A percentile compares a stretch with the other conserved stretches of the same genome.
phyloP scores from a whole-genome alignment of 2,329 filamentous ascomycete genomes.

The Colletotrichum ledebouriae region DNA sequence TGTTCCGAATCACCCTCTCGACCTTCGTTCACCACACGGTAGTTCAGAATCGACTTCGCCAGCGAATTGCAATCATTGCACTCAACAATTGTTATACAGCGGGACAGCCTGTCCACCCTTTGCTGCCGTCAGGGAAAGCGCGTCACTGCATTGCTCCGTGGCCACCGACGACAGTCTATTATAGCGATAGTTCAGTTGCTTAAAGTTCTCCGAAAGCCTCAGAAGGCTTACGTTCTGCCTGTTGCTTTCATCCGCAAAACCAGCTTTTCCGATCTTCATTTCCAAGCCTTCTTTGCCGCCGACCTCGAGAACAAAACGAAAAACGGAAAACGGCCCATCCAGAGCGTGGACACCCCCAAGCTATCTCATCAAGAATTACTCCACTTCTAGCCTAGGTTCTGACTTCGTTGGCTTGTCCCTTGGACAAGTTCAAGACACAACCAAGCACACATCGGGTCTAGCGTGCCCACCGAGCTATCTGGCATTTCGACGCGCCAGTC shows the following conservation, averaged over 20 bases:
- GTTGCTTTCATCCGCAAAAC: conserved; percentile 35
- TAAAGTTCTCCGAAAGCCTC: neutral
- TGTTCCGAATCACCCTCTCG: conserved; percentile 34
- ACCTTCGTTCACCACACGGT: conserved; percentile 36
- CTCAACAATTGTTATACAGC: conserved; percentile 27
- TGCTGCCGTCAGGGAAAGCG: neutral
- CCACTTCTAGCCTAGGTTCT: conserved; percentile 16
- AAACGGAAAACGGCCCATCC: conserved; percentile 14
- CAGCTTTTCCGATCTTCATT: conserved; percentile 14
- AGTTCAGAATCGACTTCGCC: conserved; percentile 41
- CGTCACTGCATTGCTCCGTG: conserved; percentile 3
- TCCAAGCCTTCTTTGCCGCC: conserved; percentile 22
- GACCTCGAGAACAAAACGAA: neutral
- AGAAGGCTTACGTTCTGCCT: conserved; percentile 2
- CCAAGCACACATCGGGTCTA: conserved; percentile 27
- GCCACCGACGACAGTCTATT: neutral
- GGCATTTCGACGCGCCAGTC: conserved; percentile 44
- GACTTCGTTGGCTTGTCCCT: conserved; percentile 27
- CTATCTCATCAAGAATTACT: conserved; percentile 18
- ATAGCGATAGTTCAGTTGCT: too few relatives aligned
- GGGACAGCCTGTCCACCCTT: conserved; percentile 6
- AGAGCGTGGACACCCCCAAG: conserved; percentile 12
- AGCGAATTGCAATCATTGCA: conserved; percentile 35
- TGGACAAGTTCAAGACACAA: conserved; percentile 24
- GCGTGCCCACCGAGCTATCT: conserved; percentile 30